Evolutionary conservation across 441 rosid species (phyloP), one percentile per base, ranked within the genome.

Genomic region (Croton laevigatus): DNA sequence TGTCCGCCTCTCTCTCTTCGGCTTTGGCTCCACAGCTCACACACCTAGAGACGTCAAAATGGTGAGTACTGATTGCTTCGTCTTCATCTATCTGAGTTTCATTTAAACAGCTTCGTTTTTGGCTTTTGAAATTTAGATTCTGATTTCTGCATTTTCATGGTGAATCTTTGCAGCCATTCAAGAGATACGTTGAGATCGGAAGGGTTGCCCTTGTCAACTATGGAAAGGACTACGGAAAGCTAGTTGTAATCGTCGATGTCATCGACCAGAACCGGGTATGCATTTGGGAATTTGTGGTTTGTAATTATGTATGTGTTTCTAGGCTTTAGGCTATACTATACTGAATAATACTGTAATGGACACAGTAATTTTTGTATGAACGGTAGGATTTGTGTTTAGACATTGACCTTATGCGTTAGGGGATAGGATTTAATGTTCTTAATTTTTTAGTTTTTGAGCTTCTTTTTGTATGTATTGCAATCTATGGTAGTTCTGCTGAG

Each of bases 161-260:
- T 49, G 4, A 58, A 62, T 40, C 53, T 61, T 20, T 63, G 73
- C 59, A 92, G 97, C 92, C 90, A 51, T 91, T 91, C 91, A 94
- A 94, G 86, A 87, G 98, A 83, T 93, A 83, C 83, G 97, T 93
- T 0, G 97, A 93, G 93, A 91, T 93, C 71, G 98, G 98, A 27
- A 81, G 97, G 74, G 98, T 94, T 4, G 96, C 98, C 12, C 97
- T 94, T 49, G 90, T 94, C 49, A 94, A 94, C 95, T 91, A 91
- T 82, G 97, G 97, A 0, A 81, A 94, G 67, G 98, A 94, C 16
- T 86, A 91, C 57, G 97, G 97, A 16, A 87, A 82, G 78, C 93
- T 94, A 38, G 98, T 94, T 37, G 98, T 91, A 40, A 91, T 94
- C 70, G 98, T 94, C 59, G 97, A 94, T 76, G 95, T 94, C 73